A percentile compares a stretch with the other conserved stretches of the same genome.
These are phyloP conservation scores for Fonsecaea nubica DNA, from an alignment of 2,329 filamentous ascomycete species.

Conservation along the genomic window DNA sequence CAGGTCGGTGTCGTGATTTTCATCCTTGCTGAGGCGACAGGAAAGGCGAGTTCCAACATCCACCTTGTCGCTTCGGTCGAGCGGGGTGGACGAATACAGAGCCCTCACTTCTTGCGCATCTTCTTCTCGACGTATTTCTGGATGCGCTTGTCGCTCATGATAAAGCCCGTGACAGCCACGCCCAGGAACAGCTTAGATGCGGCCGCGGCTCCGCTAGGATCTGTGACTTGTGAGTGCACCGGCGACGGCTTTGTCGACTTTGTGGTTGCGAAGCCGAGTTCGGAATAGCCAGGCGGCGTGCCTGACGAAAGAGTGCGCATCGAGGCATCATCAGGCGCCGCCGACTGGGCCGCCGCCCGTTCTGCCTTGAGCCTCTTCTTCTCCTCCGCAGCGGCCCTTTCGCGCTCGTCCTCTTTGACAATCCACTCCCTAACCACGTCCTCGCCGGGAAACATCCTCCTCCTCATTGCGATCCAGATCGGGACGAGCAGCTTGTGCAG, in stretches of 20 bases:
- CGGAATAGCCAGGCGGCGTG: slow-evolving; percentile 10
- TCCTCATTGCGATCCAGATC: slow-evolving; percentile 39
- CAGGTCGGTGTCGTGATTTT: neutral
- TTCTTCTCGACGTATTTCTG: slow-evolving; percentile 33
- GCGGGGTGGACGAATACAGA: neutral
- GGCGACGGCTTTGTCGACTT: neutral
- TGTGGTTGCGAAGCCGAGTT: slow-evolving; percentile 31
- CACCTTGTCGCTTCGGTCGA: no score
- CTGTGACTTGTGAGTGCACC: neutral
- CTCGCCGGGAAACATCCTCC: slow-evolving; percentile 37
- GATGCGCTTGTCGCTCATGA: slow-evolving; percentile 33
- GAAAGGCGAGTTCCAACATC: neutral
- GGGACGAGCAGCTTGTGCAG: slow-evolving; percentile 40
- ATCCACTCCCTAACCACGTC: slow-evolving; percentile 34
- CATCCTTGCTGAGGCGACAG: neutral
- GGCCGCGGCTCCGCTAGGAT: slow-evolving; percentile 13
- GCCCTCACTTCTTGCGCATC: slow-evolving; percentile 22
- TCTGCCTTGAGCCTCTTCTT: neutral
- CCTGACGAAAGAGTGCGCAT: neutral
- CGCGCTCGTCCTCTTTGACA: slow-evolving; percentile 24
- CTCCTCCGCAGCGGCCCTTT: neutral
- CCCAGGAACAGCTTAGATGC: slow-evolving; percentile 34
- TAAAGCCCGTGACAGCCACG: slow-evolving; percentile 31
- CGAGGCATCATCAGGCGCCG: no score
- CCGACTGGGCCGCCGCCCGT: neutral